Conservation (phyloP, 163 green algal genomes). For the Chlamydomonas reinhardtii region DNA sequence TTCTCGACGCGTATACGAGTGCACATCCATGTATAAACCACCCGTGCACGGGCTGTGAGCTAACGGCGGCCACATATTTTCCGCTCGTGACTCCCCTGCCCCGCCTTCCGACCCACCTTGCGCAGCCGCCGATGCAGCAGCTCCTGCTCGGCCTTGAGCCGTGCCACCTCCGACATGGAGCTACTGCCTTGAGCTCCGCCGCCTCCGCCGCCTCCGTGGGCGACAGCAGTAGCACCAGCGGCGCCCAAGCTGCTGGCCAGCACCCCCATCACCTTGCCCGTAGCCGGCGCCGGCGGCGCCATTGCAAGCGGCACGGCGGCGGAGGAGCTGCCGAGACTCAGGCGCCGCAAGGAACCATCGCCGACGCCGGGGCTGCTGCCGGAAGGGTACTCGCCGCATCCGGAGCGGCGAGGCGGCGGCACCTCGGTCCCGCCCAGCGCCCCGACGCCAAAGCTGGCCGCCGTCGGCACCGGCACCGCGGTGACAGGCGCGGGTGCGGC, state of each 20-base stretch:
- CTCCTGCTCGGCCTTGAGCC: slow-evolving; percentile 39
- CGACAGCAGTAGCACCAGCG: not conserved
- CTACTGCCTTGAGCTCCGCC: too few relatives aligned
- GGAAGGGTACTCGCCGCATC: not conserved
- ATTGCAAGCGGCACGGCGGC: not conserved
- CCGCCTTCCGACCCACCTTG: not conserved
- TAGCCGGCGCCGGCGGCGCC: too few relatives aligned
- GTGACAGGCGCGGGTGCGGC: not conserved
- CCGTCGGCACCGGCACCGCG: not conserved
- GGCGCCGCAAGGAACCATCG: not conserved
- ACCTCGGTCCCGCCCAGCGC: slow-evolving; percentile 29
- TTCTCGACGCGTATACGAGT: too few relatives aligned
- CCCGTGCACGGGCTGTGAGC: too few relatives aligned
- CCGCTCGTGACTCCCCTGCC: not conserved
- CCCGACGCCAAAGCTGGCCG: not conserved
- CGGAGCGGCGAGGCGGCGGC: slow-evolving; percentile 12
- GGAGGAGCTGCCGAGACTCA: not conserved
- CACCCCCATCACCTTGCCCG: not conserved
- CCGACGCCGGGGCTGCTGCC: not conserved
- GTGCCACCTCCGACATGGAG: slow-evolving; percentile 17
- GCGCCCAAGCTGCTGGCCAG: too few relatives aligned
- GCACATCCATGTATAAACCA: too few relatives aligned
- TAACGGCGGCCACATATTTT: too few relatives aligned
- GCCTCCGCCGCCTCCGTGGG: not conserved
- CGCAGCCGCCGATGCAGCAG: slow-evolving; percentile 17